These are phyloP conservation scores for Hippophae rhamnoides DNA, from an alignment of 306 rosid species.

Conservation along the genomic window DNA sequence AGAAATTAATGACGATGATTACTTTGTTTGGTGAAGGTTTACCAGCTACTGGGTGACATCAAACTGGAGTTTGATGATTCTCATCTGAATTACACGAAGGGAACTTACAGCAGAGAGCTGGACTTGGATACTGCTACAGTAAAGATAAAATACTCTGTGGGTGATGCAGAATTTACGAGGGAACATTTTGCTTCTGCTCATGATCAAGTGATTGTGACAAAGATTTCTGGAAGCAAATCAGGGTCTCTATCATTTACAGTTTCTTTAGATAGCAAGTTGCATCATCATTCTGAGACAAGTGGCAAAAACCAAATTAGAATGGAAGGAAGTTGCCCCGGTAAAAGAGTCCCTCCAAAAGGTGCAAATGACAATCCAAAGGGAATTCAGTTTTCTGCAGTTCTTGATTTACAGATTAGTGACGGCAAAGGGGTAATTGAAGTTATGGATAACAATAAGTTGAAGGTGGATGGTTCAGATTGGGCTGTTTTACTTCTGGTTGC, in stretches of 20 bases:
- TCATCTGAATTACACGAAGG: slow-evolving; percentile 43
- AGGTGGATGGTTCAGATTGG: slow-evolving; percentile 71
- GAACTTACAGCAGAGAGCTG: slow-evolving; percentile 56
- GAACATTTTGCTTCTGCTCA: slow-evolving; percentile 72
- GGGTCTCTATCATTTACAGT: slow-evolving; percentile 60
- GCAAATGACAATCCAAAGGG: slow-evolving; percentile 45
- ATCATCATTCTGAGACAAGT: slow-evolving; percentile 31
- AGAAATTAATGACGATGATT: not conserved
- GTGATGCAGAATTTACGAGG: slow-evolving; percentile 59
- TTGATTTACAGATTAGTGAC: slow-evolving; percentile 61
- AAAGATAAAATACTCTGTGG: slow-evolving; percentile 53
- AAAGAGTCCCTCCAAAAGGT: slow-evolving; percentile 37
- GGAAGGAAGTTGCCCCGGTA: slow-evolving; percentile 67
- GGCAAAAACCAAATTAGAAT: slow-evolving; percentile 55
- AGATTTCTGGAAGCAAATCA: slow-evolving; percentile 54
- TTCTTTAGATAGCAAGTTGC: slow-evolving; percentile 61
- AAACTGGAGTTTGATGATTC: slow-evolving; percentile 65
- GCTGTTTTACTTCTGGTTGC: slow-evolving; percentile 66
- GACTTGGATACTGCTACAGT: slow-evolving; percentile 70
- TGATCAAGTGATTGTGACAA: slow-evolving; percentile 66
- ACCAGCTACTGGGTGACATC: slow-evolving; percentile 77
- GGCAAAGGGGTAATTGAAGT: slow-evolving; percentile 46
- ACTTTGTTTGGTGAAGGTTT: slow-evolving; percentile 13
- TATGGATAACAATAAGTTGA: slow-evolving; percentile 53
- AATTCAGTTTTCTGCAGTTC: slow-evolving; percentile 63